Evolutionary conservation across 805 yeast species (phyloP).

Genomic region (Nematodospora valgi): DNA sequence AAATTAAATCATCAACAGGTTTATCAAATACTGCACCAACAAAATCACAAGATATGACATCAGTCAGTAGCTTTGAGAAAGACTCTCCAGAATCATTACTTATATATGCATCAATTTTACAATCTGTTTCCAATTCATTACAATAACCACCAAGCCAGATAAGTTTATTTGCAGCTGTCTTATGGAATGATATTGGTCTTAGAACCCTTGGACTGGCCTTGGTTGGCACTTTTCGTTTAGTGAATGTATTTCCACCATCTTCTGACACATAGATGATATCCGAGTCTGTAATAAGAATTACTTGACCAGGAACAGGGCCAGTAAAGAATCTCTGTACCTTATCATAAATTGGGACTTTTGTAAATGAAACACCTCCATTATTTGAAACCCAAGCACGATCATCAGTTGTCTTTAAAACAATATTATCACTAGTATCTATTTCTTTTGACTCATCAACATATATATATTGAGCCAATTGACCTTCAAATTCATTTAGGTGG

Average conservation of each 20-base stretch:
- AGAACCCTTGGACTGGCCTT: conserved; percentile 35
- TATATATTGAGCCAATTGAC: conserved; percentile 50
- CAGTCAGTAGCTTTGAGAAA: conserved; percentile 52
- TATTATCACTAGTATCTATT: conserved; percentile 29
- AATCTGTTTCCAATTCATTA: conserved; percentile 52
- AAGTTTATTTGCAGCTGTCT: conserved; percentile 50
- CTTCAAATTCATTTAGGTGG: conserved; percentile 44
- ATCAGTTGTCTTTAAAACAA: conserved; percentile 56
- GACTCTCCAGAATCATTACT: conserved; percentile 66
- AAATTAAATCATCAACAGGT: conserved; percentile 49
- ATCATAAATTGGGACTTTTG: conserved; percentile 27
- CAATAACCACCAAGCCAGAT: conserved; percentile 71
- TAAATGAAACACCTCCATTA: conserved; percentile 45
- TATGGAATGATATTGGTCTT: conserved; percentile 59
- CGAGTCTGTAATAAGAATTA: conserved; percentile 49
- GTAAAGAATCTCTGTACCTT: conserved; percentile 34
- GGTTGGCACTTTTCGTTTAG: conserved; percentile 47
- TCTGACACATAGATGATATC: conserved; percentile 54
- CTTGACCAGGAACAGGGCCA: conserved; percentile 58
- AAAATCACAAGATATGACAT: conserved; percentile 63
- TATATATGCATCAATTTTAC: conserved; percentile 56
- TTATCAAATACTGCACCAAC: conserved; percentile 52
- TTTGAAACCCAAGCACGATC: conserved; percentile 58
- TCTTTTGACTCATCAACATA: conserved; percentile 54
- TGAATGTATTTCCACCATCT: conserved; percentile 65